Evolutionary conservation across 2,329 filamentous ascomycete genomes (phyloP), one percentile per base, ranked within the genome.

Genomic region (Blumeria graminis): DNA sequence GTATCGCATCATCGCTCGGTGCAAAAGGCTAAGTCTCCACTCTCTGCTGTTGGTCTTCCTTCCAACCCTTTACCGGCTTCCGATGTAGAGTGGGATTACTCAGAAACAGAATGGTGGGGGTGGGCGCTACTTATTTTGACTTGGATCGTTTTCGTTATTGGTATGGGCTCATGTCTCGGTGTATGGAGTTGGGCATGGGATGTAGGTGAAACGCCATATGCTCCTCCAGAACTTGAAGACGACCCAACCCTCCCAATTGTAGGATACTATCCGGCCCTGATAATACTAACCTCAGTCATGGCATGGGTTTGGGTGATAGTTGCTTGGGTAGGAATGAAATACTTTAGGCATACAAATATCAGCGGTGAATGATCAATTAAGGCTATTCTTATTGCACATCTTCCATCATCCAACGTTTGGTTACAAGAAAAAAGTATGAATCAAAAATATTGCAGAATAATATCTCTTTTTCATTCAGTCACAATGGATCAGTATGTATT

Each of bases 171-270:
- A 55, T 95, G 88, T 68, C 76, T 96, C 50, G 90, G 85, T 22
- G 80, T 96, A 22, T 98, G 92, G 92, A 92, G 82, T 68, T 98
- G 92, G 92, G 92, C 92, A 1, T 98, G 92, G 92, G 90, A 96
- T 71, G 90, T 96, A 1, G 90, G 90, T 50, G 88, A 90, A 68
- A 95, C 88, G 36, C 90, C 90, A 0, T 94, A 94, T 69, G 90
- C 90, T 56, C 90, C 90, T 55, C 90, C 90, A 3, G 90, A 96
- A 70, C 74, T 96, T 46, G 89, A 95, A 68, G 88, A 96, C 68
- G 92, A 98, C 69, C 82, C 85, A 6, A 96, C 90, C 1, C 70
- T 98, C 63, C 92, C 92, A 2, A 94, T 98, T 64, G 86, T 93
- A 10, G 92, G 93, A 9, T 98, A 98, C 69, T 98, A 98, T 70